A percentile compares a stretch with the other conserved stretches of the same genome.
Conservation (phyloP, 1,284 basidiomycete species). For the Leccinum griseonigrum region DNA sequence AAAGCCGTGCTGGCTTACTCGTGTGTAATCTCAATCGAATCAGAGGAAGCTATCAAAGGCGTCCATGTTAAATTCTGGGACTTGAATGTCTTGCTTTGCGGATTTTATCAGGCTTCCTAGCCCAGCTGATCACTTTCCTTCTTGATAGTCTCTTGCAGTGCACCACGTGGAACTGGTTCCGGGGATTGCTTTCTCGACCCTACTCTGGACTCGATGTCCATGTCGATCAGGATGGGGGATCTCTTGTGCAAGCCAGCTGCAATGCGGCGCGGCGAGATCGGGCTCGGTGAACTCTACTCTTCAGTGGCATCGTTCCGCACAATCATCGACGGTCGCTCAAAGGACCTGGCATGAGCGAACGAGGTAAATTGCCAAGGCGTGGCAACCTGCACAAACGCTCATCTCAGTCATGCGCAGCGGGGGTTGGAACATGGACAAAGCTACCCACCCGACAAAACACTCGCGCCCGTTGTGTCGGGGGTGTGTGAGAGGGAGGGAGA, state of each 20-base stretch:
- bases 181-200: slow-evolving; percentile 57
- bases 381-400: slow-evolving; percentile 68
- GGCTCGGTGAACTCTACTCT: slow-evolving; percentile 36
- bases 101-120: slow-evolving; percentile 82
- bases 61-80: slow-evolving; percentile 84
- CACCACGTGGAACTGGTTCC: slow-evolving; percentile 21
- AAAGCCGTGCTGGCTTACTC: slow-evolving; percentile 11
- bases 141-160: slow-evolving; percentile 36
- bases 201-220: slow-evolving; percentile 71
- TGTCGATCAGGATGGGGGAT: slow-evolving; percentile 82
- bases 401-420: slow-evolving; percentile 1
- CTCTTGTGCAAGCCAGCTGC: slow-evolving; percentile 59
- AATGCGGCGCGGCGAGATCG: slow-evolving; percentile 41
- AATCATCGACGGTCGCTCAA: slow-evolving; percentile 66
- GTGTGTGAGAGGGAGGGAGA: too few species aligned
- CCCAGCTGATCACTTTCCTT: slow-evolving; percentile 62
- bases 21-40: slow-evolving; percentile 1
- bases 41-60: slow-evolving; percentile 40
- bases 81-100: slow-evolving; percentile 82
- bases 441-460: slow-evolving; percentile 93
- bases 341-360: slow-evolving; percentile 80
- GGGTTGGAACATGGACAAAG: slow-evolving; percentile 4
- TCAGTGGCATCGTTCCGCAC: background rate
- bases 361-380: slow-evolving; percentile 82
- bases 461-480: slow-evolving; percentile 44